Evolutionary conservation across 2,329 filamentous ascomycete species (phyloP).

Genomic region (Colletotrichum spaethianum): DNA sequence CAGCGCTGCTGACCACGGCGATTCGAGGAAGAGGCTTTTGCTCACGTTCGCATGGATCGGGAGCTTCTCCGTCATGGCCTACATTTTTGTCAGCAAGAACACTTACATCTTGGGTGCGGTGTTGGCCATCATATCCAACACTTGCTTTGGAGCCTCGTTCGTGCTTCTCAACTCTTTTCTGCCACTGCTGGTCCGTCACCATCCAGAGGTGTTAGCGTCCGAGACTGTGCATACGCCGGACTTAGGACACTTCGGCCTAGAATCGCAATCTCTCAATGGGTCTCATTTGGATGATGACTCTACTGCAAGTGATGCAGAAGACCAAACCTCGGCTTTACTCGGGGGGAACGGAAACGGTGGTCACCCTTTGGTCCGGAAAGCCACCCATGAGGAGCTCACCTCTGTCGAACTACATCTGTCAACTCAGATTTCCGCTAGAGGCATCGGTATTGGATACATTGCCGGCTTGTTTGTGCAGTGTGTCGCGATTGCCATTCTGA

Average conservation of each 20-base stretch:
- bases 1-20: conserved; percentile 94
- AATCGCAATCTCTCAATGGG: conserved; percentile 54
- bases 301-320: conserved; percentile 49
- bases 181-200: conserved; percentile 89
- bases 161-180: conserved; percentile 96
- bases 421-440: conserved; percentile 90
- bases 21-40: conserved; percentile 89
- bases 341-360: conserved; percentile 49
- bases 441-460: conserved; percentile 94
- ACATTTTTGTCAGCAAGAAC: conserved; percentile 81
- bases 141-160: conserved; percentile 94
- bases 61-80: conserved; percentile 87
- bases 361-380: conserved; percentile 53
- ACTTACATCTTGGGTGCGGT: conserved; percentile 87
- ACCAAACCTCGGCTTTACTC: conserved; percentile 65
- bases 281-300: conserved; percentile 49
- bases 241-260: conserved; percentile 49
- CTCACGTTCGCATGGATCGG: conserved; percentile 88
- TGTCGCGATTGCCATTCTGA: conserved; percentile 82
- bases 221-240: conserved; percentile 50
- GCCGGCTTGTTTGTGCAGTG: conserved; percentile 89
- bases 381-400: conserved; percentile 66
- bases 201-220: conserved; percentile 67
- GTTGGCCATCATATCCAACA: conserved; percentile 91
- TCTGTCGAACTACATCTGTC: conserved; percentile 82